These are phyloP conservation scores for Schrenkiella parvula DNA, from an alignment of 345 rosid genomes.

Conservation along the genomic window DNA sequence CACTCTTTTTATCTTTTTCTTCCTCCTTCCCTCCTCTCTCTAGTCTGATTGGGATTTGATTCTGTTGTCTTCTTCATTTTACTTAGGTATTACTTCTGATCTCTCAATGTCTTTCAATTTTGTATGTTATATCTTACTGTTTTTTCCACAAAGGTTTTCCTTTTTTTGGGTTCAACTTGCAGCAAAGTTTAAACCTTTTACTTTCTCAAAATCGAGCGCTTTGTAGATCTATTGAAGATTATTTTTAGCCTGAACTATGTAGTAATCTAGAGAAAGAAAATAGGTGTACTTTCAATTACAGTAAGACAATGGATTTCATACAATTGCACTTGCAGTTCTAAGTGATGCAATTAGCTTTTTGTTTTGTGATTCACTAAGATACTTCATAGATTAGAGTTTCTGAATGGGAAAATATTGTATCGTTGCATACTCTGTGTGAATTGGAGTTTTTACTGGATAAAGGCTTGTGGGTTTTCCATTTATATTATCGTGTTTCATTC, in stretches of 20 bases:
- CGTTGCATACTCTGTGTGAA: too few relatives aligned
- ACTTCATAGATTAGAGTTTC: not conserved
- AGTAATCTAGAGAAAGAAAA: not conserved
- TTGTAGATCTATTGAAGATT: conserved; percentile 1
- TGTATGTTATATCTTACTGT: not conserved
- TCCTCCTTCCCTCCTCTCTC: not conserved
- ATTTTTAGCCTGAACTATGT: not conserved
- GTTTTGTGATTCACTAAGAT: not conserved
- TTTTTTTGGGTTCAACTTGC: not conserved
- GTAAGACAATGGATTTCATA: not conserved
- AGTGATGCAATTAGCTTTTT: not conserved
- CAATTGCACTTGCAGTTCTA: not conserved
- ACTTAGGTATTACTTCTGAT: not conserved
- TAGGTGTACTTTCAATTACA: not conserved
- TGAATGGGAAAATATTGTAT: not conserved
- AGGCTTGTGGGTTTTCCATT: not conserved
- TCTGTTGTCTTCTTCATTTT: not conserved
- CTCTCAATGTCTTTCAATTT: not conserved
- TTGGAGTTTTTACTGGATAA: too few relatives aligned
- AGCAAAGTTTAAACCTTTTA: not conserved
- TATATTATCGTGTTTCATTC: not conserved
- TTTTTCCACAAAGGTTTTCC: not conserved
- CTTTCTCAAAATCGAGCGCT: not conserved
- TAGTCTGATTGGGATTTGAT: not conserved
- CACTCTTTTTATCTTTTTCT: too few relatives aligned